Conservation (phyloP, 1,284 basidiomycete species). For the Salmacisia buchloeana region DNA sequence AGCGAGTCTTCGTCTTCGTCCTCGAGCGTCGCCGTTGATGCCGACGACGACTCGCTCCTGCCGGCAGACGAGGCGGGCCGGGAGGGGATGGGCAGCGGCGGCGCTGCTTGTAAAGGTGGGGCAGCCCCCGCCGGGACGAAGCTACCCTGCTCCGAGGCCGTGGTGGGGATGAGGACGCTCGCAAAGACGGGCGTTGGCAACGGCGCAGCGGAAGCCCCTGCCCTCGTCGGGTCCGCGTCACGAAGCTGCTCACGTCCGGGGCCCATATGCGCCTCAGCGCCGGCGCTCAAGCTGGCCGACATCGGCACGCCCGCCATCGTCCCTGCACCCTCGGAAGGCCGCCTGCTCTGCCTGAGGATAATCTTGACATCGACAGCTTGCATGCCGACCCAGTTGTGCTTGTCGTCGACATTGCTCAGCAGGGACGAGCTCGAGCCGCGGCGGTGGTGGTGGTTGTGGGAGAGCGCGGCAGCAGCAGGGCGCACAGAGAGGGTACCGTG, state of each 20-base stretch:
- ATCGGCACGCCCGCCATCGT: background rate
- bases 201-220: too few species aligned
- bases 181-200: background rate
- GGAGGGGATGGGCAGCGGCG: too few species aligned
- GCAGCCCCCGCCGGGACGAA: too few species aligned
- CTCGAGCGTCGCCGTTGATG: background rate
- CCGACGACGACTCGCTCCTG: background rate
- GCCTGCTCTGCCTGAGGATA: background rate
- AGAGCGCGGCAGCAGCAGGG: background rate
- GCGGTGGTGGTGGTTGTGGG: background rate
- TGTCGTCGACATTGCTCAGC: background rate
- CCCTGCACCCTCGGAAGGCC: too few species aligned
- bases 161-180: background rate
- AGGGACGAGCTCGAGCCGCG: background rate
- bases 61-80: background rate
- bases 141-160: background rate
- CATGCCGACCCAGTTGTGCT: background rate
- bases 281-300: background rate
- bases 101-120: too few species aligned
- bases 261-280: background rate
- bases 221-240: too few species aligned
- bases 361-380: background rate
- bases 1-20: background rate
- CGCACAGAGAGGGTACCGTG: background rate
- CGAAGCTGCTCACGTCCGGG: too few species aligned